Evolutionary conservation across 1,284 basidiomycete genomes (phyloP), one percentile per base, ranked within the genome.

Genomic region (Trichosporon faecale): DNA sequence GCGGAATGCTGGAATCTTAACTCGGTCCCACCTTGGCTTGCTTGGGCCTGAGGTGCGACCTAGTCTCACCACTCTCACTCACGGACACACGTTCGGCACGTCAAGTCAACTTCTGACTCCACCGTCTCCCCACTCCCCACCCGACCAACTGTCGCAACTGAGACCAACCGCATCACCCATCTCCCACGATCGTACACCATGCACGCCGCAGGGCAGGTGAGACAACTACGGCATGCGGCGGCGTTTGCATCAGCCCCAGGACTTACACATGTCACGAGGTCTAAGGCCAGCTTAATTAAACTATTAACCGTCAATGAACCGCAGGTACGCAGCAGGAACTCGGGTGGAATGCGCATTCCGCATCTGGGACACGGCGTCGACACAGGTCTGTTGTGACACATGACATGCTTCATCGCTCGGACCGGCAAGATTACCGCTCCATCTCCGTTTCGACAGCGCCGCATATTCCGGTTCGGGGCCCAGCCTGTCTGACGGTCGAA

Each of bases 1-100:
- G 49, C 49, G 49, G 49, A 52, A 52, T 52, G 49, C 49, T 52
- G 49, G 49, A 52, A 52, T 52, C 49, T 52, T 52, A 52, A 21
- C 49, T 23, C 46, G 7, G 21, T n/a, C 16, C 21, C 3, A 5
- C 49, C n/a, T 23, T 2, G 5, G 3, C 5, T 3, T 18, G 18
- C 40, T n/a, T 44, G 21, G 49, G 16, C 49, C 35, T 37, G 35
- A 37, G 35, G 35, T n/a, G n/a, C n/a, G n/a, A n/a, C n/a, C n/a
- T n/a, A n/a, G n/a, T n/a, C n/a, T n/a, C n/a, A n/a, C n/a, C n/a
- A n/a, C n/a, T n/a, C n/a, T n/a, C n/a, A n/a, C n/a, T n/a, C n/a
- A n/a, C n/a, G 11, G 35, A 37, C 18, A 52, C 49, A 52, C 8
- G 49, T 21, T 46, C 44, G 44, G 44, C 44, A 46, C n/a, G n/a